Base-by-base conservation (phyloP, 2,329 filamentous ascomycete genomes). In the Amphichorda felina region DNA sequence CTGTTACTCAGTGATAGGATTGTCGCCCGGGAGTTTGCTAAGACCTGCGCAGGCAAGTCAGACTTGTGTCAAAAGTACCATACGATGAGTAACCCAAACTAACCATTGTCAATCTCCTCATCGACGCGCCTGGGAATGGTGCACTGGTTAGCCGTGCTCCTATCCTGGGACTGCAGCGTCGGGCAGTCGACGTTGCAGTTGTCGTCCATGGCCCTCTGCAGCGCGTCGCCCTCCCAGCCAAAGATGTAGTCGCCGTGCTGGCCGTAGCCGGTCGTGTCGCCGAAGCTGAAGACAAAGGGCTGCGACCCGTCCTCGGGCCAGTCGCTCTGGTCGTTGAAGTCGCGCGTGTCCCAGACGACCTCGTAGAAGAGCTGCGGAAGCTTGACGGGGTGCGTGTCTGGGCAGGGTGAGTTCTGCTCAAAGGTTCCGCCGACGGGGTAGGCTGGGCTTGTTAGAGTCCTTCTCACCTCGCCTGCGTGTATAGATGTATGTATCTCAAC, bases 211-310 rank as follows among this genome's bases (percentile, higher is more conserved):
- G 83, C 85, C 5, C 68, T 35, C 55, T 87, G 75, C 26, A 91
- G 68, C 56, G 84, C 76, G 3, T 64, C 60, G 8, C 61, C 50
- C 3, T 87, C 70, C 85, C 85, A 93, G 21, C 82, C 85, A 50
- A 70, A 78, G 48, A 87, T 77, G 58, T 88, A 88, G 51, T 93
- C 85, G 32, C 70, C 85, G 51, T 91, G 75, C 53, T 85, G 85
- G 25, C 82, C 80, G 45, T 67, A 82, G 33, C 84, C 79, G 79
- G 35, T 3, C 29, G 5, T 18, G 17, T 34, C 36, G 30, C 50
- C 50, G 24, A 50, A 53, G 19, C 45, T 50, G 43, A 53, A 50
- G 2, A 53, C 44, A 33, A 56, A 56, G 2, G 56, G 55, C 45
- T 58, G 54, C 33, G 45, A 47, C 27, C 55, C 56, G 31, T 59